Evolutionary conservation across 768 basidiomycete species (phyloP).

Genomic region (Boletus patriciae): DNA sequence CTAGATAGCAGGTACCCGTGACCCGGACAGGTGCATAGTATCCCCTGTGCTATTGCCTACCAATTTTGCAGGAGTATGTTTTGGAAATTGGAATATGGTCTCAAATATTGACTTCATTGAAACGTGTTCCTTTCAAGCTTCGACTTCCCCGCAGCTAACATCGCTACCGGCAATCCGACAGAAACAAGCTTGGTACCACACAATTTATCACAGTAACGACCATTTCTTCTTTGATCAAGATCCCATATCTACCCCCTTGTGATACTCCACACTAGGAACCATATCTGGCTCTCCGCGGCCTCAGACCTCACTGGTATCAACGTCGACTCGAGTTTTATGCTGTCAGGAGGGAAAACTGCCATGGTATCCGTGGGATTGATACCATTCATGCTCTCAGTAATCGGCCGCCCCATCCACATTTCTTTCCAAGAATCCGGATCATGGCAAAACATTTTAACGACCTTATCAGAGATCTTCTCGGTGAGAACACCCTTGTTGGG

Average conservation of each 20-base stretch:
- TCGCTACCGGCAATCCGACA: not conserved
- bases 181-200: not conserved
- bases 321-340: conserved; percentile 30
- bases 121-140: no score
- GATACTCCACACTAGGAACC: conserved; percentile 22
- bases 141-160: no score
- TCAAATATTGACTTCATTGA: no score
- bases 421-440: conserved; percentile 28
- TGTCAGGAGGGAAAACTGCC: conserved; percentile 31
- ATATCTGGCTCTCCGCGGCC: not conserved
- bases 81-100: no score
- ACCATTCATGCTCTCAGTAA: not conserved
- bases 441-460: conserved; percentile 24
- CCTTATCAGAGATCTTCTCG: not conserved
- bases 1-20: no score
- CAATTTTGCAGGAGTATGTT: no score
- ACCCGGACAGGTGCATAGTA: no score
- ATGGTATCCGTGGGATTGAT: not conserved
- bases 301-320: conserved; percentile 16
- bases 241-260: conserved; percentile 8
- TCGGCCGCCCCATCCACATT: conserved; percentile 23
- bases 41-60: no score
- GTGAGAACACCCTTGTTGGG: conserved; percentile 9
- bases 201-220: not conserved
- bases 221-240: no score